Conservation (phyloP, 176 grass and related monocot genomes). For the Themeda triandra region DNA sequence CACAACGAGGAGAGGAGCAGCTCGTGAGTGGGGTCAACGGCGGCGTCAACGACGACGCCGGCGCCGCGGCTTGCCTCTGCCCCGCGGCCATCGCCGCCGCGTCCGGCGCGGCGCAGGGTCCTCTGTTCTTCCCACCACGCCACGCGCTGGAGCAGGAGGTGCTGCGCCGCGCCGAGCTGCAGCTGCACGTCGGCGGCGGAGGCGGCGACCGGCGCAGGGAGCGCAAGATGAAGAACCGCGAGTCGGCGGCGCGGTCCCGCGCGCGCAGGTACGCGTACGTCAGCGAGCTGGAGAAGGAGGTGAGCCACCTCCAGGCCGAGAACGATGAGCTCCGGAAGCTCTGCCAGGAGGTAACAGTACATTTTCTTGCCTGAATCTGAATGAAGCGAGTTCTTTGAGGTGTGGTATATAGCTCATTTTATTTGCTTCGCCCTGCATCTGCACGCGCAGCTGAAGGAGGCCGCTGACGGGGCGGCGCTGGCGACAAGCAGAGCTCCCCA, state of each 20-base stretch:
- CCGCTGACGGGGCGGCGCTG: neutral
- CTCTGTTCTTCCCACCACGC: neutral
- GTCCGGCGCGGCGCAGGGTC: neutral
- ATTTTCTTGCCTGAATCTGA: neutral
- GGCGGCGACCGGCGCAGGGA: constrained; percentile 12
- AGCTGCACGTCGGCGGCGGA: neutral
- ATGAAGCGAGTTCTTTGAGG: neutral
- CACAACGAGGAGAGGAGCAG: neutral
- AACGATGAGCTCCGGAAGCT: constrained; percentile 10
- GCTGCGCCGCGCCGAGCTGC: constrained; percentile 11
- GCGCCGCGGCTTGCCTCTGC: neutral
- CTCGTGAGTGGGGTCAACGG: neutral
- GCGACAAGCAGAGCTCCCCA: neutral
- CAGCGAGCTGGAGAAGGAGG: constrained; percentile 40
- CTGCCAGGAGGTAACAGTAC: constrained; percentile 22
- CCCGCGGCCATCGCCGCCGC: neutral
- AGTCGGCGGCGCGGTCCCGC: constrained; percentile 42
- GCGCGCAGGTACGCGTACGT: constrained; percentile 33
- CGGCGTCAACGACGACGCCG: neutral
- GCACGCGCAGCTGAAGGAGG: constrained; percentile 23
- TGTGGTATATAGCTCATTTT: neutral
- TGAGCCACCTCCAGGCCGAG: constrained; percentile 20
- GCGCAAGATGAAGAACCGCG: constrained; percentile 41
- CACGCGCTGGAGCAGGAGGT: constrained; percentile 37
- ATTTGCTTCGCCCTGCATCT: neutral